phyloP scores from a whole-genome alignment of 1,284 basidiomycete species.

The Ceratobasidium sp. region DNA sequence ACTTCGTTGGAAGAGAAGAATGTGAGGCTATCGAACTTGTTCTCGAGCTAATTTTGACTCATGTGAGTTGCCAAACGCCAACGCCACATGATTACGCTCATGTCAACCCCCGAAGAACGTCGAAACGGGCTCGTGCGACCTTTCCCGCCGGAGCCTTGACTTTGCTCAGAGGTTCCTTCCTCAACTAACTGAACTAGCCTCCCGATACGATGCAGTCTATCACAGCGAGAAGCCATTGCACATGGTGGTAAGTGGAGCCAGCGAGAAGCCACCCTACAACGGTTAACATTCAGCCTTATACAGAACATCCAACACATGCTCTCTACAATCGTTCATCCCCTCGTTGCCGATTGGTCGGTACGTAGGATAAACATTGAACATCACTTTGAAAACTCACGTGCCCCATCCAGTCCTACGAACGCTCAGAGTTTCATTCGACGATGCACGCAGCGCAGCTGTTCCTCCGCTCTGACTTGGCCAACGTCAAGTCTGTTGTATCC shows the following conservation, averaged over 20 bases:
- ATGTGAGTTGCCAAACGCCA: background rate
- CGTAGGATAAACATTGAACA: background rate
- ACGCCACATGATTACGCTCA: background rate
- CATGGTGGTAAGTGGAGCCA: background rate
- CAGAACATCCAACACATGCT: background rate
- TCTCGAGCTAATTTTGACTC: background rate
- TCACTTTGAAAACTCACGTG: background rate
- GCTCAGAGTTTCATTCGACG: background rate
- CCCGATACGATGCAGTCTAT: background rate
- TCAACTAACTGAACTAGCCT: background rate
- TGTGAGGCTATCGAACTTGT: background rate
- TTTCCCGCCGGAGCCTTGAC: background rate
- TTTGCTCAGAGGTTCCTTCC: background rate
- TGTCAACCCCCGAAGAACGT: background rate
- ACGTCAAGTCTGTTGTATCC: background rate
- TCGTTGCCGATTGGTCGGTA: background rate
- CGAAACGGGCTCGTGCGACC: background rate
- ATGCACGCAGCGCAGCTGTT: background rate
- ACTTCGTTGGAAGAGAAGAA: background rate
- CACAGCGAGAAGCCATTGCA: background rate
- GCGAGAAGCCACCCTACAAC: background rate
- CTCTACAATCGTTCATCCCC: background rate
- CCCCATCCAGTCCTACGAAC: background rate
- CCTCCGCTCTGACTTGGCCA: background rate
- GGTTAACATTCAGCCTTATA: background rate